phyloP scores from a whole-genome alignment of 495 filamentous ascomycete species.

The Cercophora samala region DNA sequence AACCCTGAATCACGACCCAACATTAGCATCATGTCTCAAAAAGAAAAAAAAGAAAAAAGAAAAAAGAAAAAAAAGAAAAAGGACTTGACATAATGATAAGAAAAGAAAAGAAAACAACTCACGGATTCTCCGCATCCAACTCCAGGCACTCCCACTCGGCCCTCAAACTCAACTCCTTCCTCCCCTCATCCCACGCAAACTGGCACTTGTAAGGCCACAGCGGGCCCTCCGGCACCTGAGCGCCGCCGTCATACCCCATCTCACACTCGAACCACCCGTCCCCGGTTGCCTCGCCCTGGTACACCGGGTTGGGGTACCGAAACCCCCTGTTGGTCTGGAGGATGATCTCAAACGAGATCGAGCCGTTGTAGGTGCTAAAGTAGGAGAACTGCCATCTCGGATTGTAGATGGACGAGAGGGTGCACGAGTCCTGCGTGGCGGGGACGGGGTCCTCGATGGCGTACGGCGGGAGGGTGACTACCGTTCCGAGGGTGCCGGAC shows the following conservation, averaged over 20 bases:
- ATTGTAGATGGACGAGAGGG: constrained; percentile 25
- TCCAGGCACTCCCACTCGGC: constrained; percentile 32
- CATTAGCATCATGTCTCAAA: background rate
- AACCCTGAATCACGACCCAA: background rate
- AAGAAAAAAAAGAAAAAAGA: too few relatives aligned
- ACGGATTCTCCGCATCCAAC: constrained; percentile 29
- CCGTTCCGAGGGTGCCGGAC: constrained; percentile 14
- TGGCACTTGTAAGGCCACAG: constrained; percentile 28
- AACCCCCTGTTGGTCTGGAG: constrained; percentile 23
- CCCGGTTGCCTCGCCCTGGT: constrained; percentile 5
- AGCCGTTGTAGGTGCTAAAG: constrained; percentile 16
- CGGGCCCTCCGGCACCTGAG: constrained; percentile 8
- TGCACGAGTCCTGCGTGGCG: constrained; percentile 27
- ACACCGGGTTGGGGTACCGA: constrained; percentile 25
- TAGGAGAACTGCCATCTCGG: constrained; percentile 29
- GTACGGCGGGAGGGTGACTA: constrained; percentile 24
- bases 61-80: background rate
- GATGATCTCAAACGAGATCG: constrained; percentile 25
- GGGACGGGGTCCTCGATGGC: constrained; percentile 29
- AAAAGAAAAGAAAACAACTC: constrained; percentile 14
- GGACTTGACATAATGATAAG: too few relatives aligned
- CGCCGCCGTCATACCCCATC: constrained; percentile 22
- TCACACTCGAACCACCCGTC: constrained; percentile 25
- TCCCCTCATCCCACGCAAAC: constrained; percentile 20
- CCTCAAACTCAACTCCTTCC: constrained; percentile 20